Evolutionary conservation across 345 rosid species (phyloP).

Genomic region (Aquilaria yunnanensis): DNA sequence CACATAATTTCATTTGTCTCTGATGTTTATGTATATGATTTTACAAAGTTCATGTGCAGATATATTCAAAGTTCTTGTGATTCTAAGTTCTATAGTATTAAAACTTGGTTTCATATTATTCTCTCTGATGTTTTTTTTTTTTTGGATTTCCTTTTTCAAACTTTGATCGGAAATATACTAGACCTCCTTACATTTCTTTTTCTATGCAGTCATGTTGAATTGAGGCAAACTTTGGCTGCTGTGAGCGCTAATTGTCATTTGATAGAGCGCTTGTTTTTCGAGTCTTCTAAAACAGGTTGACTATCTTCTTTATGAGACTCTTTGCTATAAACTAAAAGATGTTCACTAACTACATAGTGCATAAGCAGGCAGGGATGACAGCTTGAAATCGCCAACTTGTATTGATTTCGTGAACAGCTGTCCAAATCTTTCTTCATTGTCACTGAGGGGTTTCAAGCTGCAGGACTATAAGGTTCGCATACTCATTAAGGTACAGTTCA

Average conservation of each 20-base stretch:
- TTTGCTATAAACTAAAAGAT: slow-evolving; percentile 8
- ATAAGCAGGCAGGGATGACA: slow-evolving; percentile 56
- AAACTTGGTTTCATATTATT: background rate
- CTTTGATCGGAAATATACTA: slow-evolving; percentile 2
- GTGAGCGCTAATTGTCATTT: slow-evolving; percentile 55
- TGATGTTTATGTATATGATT: too few species aligned
- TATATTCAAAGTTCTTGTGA: too few species aligned
- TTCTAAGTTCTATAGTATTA: too few species aligned
- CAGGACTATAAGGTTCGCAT: slow-evolving; percentile 49
- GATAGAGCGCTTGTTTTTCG: slow-evolving; percentile 70
- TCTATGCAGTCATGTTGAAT: slow-evolving; percentile 49
- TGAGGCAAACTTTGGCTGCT: slow-evolving; percentile 54
- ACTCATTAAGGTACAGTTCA: slow-evolving; percentile 53
- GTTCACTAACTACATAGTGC: slow-evolving; percentile 19
- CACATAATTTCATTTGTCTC: too few species aligned
- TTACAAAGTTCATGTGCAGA: too few species aligned
- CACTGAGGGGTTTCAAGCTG: slow-evolving; percentile 81
- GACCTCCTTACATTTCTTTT: slow-evolving; percentile 4
- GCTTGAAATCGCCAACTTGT: slow-evolving; percentile 54
- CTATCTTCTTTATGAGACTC: slow-evolving; percentile 15
- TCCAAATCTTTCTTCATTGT: slow-evolving; percentile 63
- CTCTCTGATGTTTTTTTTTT: background rate
- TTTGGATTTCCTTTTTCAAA: background rate
- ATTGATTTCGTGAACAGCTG: slow-evolving; percentile 62
- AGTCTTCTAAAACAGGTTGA: slow-evolving; percentile 60